These are phyloP conservation scores for Endocarpon pusillum DNA, from an alignment of 495 filamentous ascomycete species.

Conservation along the genomic window DNA sequence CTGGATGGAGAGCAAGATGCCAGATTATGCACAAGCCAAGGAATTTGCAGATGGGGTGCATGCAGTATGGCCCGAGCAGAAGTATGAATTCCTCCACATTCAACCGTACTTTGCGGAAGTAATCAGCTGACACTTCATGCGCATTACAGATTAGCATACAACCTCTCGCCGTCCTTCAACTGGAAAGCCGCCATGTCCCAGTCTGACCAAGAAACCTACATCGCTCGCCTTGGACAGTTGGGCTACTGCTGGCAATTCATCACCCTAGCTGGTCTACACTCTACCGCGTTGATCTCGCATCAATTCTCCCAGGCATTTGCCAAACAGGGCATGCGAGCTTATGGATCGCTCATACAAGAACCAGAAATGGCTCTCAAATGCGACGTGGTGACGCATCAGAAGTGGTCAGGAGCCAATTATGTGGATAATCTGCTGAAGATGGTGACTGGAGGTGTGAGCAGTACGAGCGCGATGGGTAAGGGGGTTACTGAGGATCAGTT, in stretches of 20 bases:
- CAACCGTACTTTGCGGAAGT: background rate
- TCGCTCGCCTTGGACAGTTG: slow-evolving; percentile 65
- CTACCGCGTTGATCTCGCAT: slow-evolving; percentile 77
- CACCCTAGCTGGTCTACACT: slow-evolving; percentile 94
- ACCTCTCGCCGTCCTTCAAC: slow-evolving; percentile 97
- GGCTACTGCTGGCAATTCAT: slow-evolving; percentile 99
- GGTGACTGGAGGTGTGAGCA: slow-evolving; percentile 85
- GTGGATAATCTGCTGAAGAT: slow-evolving; percentile 90
- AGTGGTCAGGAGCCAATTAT: slow-evolving; percentile 92
- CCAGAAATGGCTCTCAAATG: slow-evolving; percentile 82
- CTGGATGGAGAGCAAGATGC: slow-evolving; percentile 98
- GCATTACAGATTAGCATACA: slow-evolving; percentile 63
- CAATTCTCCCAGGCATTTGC: slow-evolving; percentile 73
- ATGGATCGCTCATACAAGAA: slow-evolving; percentile 92
- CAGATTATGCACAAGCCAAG: slow-evolving; percentile 80
- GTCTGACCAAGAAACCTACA: slow-evolving; percentile 92
- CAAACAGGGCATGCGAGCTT: slow-evolving; percentile 80
- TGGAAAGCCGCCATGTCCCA: slow-evolving; percentile 96
- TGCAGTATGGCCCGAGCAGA: slow-evolving; percentile 87
- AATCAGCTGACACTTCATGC: slow-evolving; percentile 6
- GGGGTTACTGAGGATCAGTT: slow-evolving; percentile 98
- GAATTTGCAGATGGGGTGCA: slow-evolving; percentile 92
- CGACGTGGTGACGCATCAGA: slow-evolving; percentile 96
- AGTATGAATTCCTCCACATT: slow-evolving; percentile 38
- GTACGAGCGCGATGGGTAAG: slow-evolving; percentile 88